Base-by-base conservation (phyloP, 2,329 filamentous ascomycete genomes). In the Simplicillium aogashimaense region DNA sequence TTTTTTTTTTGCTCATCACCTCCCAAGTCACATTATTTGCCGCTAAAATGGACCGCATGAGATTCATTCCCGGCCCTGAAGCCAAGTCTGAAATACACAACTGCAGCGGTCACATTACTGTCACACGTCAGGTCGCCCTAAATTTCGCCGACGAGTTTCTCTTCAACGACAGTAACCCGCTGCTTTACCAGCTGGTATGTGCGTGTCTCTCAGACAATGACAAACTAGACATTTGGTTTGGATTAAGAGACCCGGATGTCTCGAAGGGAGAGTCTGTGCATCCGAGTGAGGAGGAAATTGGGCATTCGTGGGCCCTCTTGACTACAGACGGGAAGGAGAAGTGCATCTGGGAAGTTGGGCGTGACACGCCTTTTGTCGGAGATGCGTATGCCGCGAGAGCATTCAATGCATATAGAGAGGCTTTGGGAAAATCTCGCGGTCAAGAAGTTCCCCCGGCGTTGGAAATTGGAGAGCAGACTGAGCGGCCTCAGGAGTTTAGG, bases 71-170 rank as follows among this genome's bases (percentile, higher is more conserved):
- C 17, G 46, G 46, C 28, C 39, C 44, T 11, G 38, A 48, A 16
- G 46, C 46, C 38, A 48, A 43, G 31, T 42, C 45, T 9, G 42
- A 46, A 37, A 48, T 48, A n/a, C 40, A 44, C 40, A 40, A 45
- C 8, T 44, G 42, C n/a, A 30, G 41, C 20, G 42, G 46, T 40
- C 42, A 40, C 41, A 40, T 47, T 31, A 45, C 43, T 37, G 45
- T 47, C 38, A 36, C 41, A 15, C 40, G 45, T 15, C 33, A 37
- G 2, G 42, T 40, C 4, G 43, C 39, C 13, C 17, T 47, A 18
- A 40, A 41, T 34, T 47, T 43, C 30, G 45, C 45, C 29, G 45
- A 45, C 39, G 43, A 45, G 36, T 45, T 45, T 39, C 39, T 47
- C 36, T 30, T 34, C 35, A 41, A 43, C 18, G 43, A 36, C 17